Conservation (phyloP, 2,329 filamentous ascomycete species). For the Pestalotiopsis sp. region DNA sequence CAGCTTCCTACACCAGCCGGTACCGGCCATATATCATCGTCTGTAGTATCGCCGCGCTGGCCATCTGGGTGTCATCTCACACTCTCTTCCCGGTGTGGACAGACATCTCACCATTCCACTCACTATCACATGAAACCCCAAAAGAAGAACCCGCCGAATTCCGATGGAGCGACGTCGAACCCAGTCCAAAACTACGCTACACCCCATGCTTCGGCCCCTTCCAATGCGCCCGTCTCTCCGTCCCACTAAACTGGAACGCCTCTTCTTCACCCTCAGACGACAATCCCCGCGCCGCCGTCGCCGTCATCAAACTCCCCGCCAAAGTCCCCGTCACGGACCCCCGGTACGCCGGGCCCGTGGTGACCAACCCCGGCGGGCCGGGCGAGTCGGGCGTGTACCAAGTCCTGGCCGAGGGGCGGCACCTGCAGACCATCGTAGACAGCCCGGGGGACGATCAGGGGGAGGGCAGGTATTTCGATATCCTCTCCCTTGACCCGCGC, state of each 20-base stretch:
- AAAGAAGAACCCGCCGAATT: neutral
- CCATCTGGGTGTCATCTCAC: neutral
- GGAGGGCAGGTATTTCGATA: constrained; percentile 36
- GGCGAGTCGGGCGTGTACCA: constrained; percentile 43
- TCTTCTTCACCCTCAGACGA: constrained; percentile 36
- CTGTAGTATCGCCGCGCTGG: neutral
- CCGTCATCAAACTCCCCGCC: constrained; percentile 48
- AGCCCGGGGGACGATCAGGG: constrained; percentile 23
- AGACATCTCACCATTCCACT: too few relatives aligned
- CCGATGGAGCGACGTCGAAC: neutral
- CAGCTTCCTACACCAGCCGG: neutral
- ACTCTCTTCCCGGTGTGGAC: neutral
- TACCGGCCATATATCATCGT: neutral
- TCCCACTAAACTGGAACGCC: constrained; percentile 49
- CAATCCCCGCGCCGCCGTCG: constrained; percentile 28
- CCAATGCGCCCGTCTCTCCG: constrained; percentile 49
- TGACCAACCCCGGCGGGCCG: constrained; percentile 50
- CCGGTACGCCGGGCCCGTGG: constrained; percentile 46
- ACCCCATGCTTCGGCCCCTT: constrained; percentile 43
- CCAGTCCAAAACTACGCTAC: neutral
- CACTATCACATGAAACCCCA: too few relatives aligned
- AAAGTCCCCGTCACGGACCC: constrained; percentile 34
- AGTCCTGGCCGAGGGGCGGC: constrained; percentile 31
- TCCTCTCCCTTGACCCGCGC: constrained; percentile 46
- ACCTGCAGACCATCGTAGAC: constrained; percentile 39